These are phyloP conservation scores for Saccharomyces kudriavzevii DNA, from an alignment of 805 yeast species.

Conservation along the genomic window DNA sequence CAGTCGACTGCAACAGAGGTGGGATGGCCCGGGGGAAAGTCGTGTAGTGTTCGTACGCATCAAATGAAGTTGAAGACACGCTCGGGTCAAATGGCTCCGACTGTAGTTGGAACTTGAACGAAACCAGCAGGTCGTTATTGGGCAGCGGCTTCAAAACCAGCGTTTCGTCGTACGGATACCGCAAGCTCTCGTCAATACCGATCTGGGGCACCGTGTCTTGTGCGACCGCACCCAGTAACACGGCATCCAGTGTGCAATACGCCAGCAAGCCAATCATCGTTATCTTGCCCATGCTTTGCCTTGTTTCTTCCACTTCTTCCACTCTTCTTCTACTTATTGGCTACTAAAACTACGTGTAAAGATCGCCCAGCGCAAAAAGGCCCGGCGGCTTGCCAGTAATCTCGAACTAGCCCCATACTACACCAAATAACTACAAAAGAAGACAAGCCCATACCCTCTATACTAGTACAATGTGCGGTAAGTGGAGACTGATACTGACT, in stretches of 20 bases:
- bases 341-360: not conserved
- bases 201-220: conserved; percentile 1
- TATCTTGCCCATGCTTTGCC: not conserved
- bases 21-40: conserved; percentile 77
- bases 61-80: conserved; percentile 14
- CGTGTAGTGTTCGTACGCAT: conserved; percentile 42
- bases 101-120: conserved; percentile 59
- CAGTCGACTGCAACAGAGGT: conserved; percentile 59
- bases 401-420: not conserved
- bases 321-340: conserved; percentile 33
- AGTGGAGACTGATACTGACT: conserved; percentile 8
- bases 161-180: conserved; percentile 50
- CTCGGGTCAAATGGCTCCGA: conserved; percentile 39
- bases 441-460: not conserved
- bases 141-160: conserved; percentile 63
- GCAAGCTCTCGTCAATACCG: conserved; percentile 10
- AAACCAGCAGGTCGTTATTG: conserved; percentile 58
- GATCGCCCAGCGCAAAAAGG: not conserved
- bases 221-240: not conserved
- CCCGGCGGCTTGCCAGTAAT: not conserved
- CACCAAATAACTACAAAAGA: not conserved
- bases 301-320: conserved; percentile 76
- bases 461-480: not conserved
- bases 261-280: not conserved
- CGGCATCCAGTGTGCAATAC: not conserved